Percentiles rank a stretch among this genome's conserved stretches.
phyloP scores from a whole-genome alignment of 2,329 filamentous ascomycete genomes.

The Piedraia hortae region DNA sequence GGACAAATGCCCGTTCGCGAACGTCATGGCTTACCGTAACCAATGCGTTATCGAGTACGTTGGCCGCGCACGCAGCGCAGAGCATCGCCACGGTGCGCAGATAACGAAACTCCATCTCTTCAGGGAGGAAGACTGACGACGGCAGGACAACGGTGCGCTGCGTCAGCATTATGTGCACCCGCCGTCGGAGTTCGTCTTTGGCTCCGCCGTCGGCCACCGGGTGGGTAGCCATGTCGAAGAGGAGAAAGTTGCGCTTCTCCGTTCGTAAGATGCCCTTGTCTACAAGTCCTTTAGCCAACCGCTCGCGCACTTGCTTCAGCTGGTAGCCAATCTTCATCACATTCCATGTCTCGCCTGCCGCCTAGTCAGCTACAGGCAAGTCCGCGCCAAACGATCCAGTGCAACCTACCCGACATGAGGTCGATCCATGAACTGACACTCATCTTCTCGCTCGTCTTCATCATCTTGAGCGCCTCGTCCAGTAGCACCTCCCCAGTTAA shows the following conservation, averaged over 20 bases:
- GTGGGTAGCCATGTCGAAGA: conserved; percentile 99
- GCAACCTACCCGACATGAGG: conserved; percentile 87
- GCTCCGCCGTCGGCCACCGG: conserved; percentile 87
- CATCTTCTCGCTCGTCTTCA: conserved; percentile 99
- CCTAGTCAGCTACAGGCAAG: no score
- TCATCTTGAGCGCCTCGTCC: conserved; percentile 97
- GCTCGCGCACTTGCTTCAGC: conserved; percentile 94
- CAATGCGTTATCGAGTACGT: conserved; percentile 93
- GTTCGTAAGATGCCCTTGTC: conserved; percentile 97
- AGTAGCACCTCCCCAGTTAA: conserved; percentile 89
- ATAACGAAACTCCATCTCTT: conserved; percentile 83
- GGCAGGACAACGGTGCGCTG: conserved; percentile 82
- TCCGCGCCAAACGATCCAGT: no score
- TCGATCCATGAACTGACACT: conserved; percentile 98
- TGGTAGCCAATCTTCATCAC: conserved; percentile 99
- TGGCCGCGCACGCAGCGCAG: conserved; percentile 90
- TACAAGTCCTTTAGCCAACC: conserved; percentile 84
- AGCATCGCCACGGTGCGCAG: conserved; percentile 84
- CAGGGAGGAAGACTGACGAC: conserved; percentile 65
- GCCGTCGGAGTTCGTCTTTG: conserved; percentile 86
- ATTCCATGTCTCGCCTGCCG: conserved; percentile 99
- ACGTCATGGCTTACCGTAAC: conserved; percentile 83
- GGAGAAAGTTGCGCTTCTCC: conserved; percentile 96
- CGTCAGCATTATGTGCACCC: conserved; percentile 76
- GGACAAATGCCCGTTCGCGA: conserved; percentile 76